phyloP scores from a whole-genome alignment of 768 basidiomycete genomes.

The Leucosporidium creatinivorum region DNA sequence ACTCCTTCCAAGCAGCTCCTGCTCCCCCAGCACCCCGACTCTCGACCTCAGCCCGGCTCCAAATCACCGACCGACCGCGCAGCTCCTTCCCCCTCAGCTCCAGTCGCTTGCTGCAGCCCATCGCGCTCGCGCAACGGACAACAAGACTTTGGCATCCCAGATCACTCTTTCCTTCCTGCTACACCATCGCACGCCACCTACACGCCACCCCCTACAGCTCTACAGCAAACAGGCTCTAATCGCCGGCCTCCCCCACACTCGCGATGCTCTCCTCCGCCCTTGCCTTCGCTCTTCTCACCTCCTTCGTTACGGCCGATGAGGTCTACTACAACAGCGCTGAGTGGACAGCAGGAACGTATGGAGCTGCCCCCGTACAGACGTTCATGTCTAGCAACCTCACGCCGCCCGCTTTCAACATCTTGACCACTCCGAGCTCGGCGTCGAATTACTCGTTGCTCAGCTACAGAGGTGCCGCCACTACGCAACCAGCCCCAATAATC shows the following conservation, averaged over 20 bases:
- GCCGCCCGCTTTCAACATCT: slow-evolving; percentile 7
- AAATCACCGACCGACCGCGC: too few species aligned
- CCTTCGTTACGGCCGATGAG: too few species aligned
- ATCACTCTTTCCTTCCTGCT: neutral
- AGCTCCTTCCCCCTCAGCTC: too few species aligned
- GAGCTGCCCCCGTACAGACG: slow-evolving; percentile 3
- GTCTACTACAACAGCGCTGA: neutral
- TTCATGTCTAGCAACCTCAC: slow-evolving; percentile 1
- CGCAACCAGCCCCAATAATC: slow-evolving; percentile 8
- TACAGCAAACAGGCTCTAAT: neutral
- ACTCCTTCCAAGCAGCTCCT: too few species aligned
- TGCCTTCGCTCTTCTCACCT: neutral
- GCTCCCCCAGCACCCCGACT: too few species aligned
- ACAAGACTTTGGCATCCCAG: too few species aligned
- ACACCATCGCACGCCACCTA: neutral
- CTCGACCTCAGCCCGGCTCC: too few species aligned
- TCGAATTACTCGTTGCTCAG: slow-evolving; percentile 1
- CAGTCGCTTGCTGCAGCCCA: too few species aligned
- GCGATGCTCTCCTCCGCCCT: neutral
- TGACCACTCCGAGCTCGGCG: neutral
- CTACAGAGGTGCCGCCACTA: slow-evolving; percentile 6
- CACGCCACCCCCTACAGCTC: neutral
- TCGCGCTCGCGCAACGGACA: too few species aligned
- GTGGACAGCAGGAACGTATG: neutral
- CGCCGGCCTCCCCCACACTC: neutral